Conservation (phyloP, 768 basidiomycete species). For the Boletus speciosus region DNA sequence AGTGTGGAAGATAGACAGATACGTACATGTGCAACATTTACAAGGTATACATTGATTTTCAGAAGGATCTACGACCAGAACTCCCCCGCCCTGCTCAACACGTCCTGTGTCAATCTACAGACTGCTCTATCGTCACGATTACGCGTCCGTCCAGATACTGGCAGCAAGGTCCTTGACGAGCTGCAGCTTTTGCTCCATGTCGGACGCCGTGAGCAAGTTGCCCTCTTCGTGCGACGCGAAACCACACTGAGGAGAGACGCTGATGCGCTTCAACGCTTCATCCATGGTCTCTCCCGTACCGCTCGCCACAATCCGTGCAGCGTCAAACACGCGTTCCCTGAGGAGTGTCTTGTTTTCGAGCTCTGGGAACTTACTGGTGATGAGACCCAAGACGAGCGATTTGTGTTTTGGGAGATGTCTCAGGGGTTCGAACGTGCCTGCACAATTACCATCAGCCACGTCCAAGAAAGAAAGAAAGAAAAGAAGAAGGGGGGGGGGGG, state of each 20-base stretch:
- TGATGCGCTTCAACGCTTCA: slow-evolving; percentile 38
- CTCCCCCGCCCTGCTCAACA: no score
- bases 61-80: not conserved
- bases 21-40: not conserved
- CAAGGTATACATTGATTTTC: not conserved
- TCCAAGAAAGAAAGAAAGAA: not conserved
- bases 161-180: slow-evolving; percentile 36
- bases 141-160: slow-evolving; percentile 34
- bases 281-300: slow-evolving; percentile 37
- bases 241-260: slow-evolving; percentile 50
- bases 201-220: slow-evolving; percentile 35
- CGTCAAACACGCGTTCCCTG: slow-evolving; percentile 39
- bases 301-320: slow-evolving; percentile 41
- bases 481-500: no score
- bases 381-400: slow-evolving; percentile 39
- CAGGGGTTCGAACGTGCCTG: slow-evolving; percentile 33
- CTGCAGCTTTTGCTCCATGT: slow-evolving; percentile 30
- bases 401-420: slow-evolving; percentile 35
- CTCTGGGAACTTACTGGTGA: slow-evolving; percentile 42
- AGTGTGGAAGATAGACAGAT: not conserved
- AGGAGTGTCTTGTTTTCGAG: slow-evolving; percentile 43
- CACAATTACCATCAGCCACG: not conserved
- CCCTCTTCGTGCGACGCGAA: slow-evolving; percentile 47
- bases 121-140: not conserved
- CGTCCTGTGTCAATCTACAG: not conserved